phyloP scores from a whole-genome alignment of 495 filamentous ascomycete genomes.

The Chaetomium tenue region DNA sequence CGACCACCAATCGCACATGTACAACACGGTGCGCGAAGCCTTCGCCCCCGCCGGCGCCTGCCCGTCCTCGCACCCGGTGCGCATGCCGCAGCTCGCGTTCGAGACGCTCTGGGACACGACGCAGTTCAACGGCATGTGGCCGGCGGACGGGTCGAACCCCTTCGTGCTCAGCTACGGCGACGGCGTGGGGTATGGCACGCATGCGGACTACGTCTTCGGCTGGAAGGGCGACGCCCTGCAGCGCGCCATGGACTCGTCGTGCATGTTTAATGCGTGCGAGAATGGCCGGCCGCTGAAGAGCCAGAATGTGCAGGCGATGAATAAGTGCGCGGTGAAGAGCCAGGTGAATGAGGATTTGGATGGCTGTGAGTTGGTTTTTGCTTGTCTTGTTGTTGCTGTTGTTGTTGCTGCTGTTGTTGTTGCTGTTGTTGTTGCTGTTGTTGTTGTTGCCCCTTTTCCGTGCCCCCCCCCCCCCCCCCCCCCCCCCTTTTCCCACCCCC shows the following conservation, averaged over 20 bases:
- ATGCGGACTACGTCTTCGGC: constrained; percentile 51
- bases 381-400: not conserved
- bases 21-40: constrained; percentile 44
- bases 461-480: no score
- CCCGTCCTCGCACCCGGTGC: constrained; percentile 52
- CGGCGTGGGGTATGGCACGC: constrained; percentile 45
- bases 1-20: constrained; percentile 57
- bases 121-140: constrained; percentile 50
- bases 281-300: constrained; percentile 42
- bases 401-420: not conserved
- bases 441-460: no score
- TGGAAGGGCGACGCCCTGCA: constrained; percentile 50
- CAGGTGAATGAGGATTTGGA: constrained; percentile 46
- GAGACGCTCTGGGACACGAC: constrained; percentile 55
- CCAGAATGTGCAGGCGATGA: constrained; percentile 45
- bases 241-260: constrained; percentile 48
- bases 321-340: constrained; percentile 47
- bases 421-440: no score
- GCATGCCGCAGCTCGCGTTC: constrained; percentile 51
- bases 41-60: constrained; percentile 47
- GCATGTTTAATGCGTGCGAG: constrained; percentile 50
- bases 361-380: constrained; percentile 45
- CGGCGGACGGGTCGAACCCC: constrained; percentile 45
- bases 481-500: no score
- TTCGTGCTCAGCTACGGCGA: constrained; percentile 42